Conservation (phyloP, 78 protist species). For the Dictyostelium intermedium region DNA sequence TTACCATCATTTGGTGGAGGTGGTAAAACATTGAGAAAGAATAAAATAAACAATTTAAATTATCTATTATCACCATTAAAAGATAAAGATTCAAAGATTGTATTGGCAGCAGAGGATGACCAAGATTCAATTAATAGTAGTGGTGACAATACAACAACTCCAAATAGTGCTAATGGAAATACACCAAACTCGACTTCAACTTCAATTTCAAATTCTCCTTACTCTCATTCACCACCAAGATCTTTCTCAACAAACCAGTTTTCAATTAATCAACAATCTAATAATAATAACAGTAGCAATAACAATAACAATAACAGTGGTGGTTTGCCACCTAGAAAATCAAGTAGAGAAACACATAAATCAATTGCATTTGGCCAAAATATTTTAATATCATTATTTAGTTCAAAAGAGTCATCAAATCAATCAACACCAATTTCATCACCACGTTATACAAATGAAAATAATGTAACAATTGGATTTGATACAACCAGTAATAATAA, state of each 20-base stretch:
- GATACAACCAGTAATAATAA: neutral
- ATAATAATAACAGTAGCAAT: neutral
- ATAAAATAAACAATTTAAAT: conserved; percentile 8
- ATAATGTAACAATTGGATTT: neutral
- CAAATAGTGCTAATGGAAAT: neutral
- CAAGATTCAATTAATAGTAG: neutral
- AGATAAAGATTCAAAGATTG: conserved; percentile 13
- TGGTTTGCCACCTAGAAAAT: neutral
- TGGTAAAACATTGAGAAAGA: neutral
- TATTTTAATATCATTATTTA: neutral
- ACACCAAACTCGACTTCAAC: neutral
- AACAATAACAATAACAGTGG: neutral
- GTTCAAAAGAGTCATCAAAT: neutral
- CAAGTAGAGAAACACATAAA: conserved; percentile 16
- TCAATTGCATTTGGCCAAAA: conserved; percentile 25
- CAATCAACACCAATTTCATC: neutral
- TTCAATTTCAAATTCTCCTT: neutral
- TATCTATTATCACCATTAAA: conserved; percentile 7
- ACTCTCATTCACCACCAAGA: neutral
- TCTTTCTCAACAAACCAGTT: neutral
- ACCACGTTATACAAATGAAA: neutral
- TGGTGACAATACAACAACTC: neutral
- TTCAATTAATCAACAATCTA: neutral
- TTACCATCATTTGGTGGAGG: conserved; percentile 19
- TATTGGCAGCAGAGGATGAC: neutral